Conservation (phyloP, 139 green algal genomes). For the Closterium sp. region DNA sequence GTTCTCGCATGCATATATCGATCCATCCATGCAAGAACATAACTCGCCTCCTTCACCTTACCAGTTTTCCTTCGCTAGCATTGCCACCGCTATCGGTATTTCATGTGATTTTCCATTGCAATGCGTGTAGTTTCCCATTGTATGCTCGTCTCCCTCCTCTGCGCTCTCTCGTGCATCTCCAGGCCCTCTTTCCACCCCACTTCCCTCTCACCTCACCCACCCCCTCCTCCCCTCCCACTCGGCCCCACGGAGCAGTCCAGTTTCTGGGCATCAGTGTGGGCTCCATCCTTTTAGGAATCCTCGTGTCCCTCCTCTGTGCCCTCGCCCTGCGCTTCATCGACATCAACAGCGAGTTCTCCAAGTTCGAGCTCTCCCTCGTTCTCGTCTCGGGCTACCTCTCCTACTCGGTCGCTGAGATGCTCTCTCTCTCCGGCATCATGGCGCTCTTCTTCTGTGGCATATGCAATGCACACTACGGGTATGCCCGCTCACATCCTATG, state of each 20-base stretch:
- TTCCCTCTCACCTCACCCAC: background rate
- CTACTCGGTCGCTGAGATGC: conserved; percentile 46
- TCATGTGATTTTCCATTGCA: too few species aligned
- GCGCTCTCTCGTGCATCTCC: conserved; percentile 72
- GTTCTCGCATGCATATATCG: too few species aligned
- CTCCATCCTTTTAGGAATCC: conserved; percentile 64
- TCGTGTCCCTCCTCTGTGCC: conserved; percentile 55
- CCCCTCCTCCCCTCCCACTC: background rate
- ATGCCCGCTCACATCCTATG: background rate
- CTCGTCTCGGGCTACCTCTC: conserved; percentile 55
- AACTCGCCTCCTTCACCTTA: too few species aligned
- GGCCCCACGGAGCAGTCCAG: background rate
- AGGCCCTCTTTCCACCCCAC: too few species aligned
- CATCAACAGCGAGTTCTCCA: conserved; percentile 39
- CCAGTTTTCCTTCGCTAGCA: too few species aligned
- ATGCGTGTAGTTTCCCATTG: conserved; percentile 76
- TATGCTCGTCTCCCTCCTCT: conserved; percentile 80
- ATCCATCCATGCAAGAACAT: too few species aligned
- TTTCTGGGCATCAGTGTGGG: conserved; percentile 60
- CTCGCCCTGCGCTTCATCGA: conserved; percentile 51
- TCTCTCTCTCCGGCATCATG: conserved; percentile 55
- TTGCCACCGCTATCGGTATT: too few species aligned
- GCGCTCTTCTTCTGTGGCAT: conserved; percentile 67
- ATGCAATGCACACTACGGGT: conserved; percentile 66
- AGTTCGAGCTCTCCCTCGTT: conserved; percentile 48